Base-by-base conservation (phyloP, 169 alveolate species). In the Neospora caninum region DNA sequence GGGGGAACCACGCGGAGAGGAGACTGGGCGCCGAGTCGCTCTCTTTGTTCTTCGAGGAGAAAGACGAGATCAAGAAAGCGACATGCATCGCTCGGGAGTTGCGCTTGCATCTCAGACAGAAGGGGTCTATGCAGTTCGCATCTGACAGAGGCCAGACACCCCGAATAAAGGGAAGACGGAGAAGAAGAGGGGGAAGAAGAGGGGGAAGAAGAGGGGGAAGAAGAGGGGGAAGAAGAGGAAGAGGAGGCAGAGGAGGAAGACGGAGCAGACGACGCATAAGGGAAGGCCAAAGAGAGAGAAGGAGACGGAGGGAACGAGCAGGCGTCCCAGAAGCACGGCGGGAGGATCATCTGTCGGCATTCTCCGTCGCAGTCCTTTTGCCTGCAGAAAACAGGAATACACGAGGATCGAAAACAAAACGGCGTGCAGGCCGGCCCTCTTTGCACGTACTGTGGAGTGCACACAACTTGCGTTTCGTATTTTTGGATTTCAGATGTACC, bases 281-380 rank as follows among this genome's bases (percentile, higher is more conserved):
- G 13, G 39, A 25, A 36, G 43, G 49, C 86, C 7, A 1, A n/a
- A n/a, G 45, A n/a, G 86, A n/a, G 45, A 13, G 86, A 36, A 18
- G 86, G 18, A 78, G 39, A 20, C 22, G 39, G 13, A 18, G 45
- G 4, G 43, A 20, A 18, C 39, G 22, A n/a, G 86, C 86, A 78
- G n/a, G 86, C 20, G 31, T n/a, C 39, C 86, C 86, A 78, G 45
- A 78, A 78, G 10, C n/a, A 2, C 39, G 86, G 42, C 27, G 86
- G 86, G 43, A 78, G 86, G 4, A n/a, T 78, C 86, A 78, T n/a
- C 45, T 78, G 86, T 0, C 86, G 86, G 39, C 86, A 18, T n/a
- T 78, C 86, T 0, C 49, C 39, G 86, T 78, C n/a, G 86, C 39
- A 78, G 45, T 78, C 86, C 86, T 78, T 78, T n/a, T 78, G 86